Evolutionary conservation across 2,329 filamentous ascomycete genomes (phyloP), one percentile per base, ranked within the genome.

Genomic region (Ophiosphaerella narmari): DNA sequence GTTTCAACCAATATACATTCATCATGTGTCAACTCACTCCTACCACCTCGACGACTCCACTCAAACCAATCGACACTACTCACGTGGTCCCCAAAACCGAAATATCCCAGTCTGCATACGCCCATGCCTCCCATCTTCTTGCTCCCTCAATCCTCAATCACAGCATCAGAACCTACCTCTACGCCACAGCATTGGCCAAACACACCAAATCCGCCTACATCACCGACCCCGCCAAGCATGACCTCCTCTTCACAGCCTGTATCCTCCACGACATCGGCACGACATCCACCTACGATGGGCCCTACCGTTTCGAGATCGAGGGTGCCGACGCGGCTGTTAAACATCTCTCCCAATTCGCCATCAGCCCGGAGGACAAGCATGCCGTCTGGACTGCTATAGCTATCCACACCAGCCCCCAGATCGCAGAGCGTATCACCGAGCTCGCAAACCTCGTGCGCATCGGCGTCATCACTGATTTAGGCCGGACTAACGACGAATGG

Each of bases 231-330:
- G 76, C 77, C 56, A 77, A 77, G 2, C 55, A 65, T 39, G 82
- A 78, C 75, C 58, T 65, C 5, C 75, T 80, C 39, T 76, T 78
- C 39, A 69, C 77, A 26, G 78, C 86, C 1, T 85, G 82, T 50
- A 76, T 92, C 1, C 78, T 91, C 5, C 88, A 92, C 68, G 88
- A 92, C 69, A 87, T 91, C 49, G 88, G 87, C 11, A 89, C 86
- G 0, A 84, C 86, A 0, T 68, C 77, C n/a, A 34, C 43, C 5
- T 64, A 63, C 40, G 56, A 71, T 33, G 71, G 72, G 1, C 47
- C 68, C 2, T 66, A 74, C 39, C 71, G 76, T 12, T 79, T 79
- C 56, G 76, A 79, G 55, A 67, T 79, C 39, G 75, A 77, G 52
- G 76, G 76, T 5, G 76, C 70, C 5, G 75, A 79, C 53, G 75